These are phyloP conservation scores for Sanghuangporus sanghuang DNA, from an alignment of 1,284 basidiomycete species.

Conservation along the genomic window DNA sequence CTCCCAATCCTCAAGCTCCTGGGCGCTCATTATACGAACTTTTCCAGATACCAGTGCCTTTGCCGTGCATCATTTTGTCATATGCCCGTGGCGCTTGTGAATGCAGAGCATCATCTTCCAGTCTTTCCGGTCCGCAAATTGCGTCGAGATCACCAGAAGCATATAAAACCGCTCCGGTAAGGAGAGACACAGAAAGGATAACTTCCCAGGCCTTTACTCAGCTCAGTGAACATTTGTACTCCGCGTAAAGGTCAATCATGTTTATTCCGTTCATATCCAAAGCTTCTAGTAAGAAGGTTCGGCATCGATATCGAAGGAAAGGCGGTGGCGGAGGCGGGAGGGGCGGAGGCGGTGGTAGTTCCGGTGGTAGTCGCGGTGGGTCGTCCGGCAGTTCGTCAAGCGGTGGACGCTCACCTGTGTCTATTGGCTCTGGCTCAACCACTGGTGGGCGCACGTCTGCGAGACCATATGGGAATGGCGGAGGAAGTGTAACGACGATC, in stretches of 20 bases:
- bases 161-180: background rate
- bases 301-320: background rate
- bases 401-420: constrained; percentile 15
- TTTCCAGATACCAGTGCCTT: too few relatives aligned
- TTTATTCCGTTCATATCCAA: background rate
- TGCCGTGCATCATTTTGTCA: too few relatives aligned
- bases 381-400: constrained; percentile 23
- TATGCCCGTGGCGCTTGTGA: too few relatives aligned
- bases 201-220: background rate
- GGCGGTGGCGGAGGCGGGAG: constrained; percentile 23
- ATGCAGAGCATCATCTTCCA: too few relatives aligned
- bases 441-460: constrained; percentile 8
- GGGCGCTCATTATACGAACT: too few relatives aligned
- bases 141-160: background rate
- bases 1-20: too few relatives aligned
- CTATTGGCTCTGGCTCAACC: constrained; percentile 16
- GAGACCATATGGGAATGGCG: constrained; percentile 34
- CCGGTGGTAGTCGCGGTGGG: constrained; percentile 24
- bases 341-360: constrained; percentile 20
- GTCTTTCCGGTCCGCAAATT: too few relatives aligned
- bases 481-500: constrained; percentile 30
- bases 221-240: background rate
- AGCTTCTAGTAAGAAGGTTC: background rate
- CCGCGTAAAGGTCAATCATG: background rate
- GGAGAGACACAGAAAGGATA: background rate